Conservation (phyloP, 768 basidiomycete genomes). For the Tylopilus vinaceipallidus region DNA sequence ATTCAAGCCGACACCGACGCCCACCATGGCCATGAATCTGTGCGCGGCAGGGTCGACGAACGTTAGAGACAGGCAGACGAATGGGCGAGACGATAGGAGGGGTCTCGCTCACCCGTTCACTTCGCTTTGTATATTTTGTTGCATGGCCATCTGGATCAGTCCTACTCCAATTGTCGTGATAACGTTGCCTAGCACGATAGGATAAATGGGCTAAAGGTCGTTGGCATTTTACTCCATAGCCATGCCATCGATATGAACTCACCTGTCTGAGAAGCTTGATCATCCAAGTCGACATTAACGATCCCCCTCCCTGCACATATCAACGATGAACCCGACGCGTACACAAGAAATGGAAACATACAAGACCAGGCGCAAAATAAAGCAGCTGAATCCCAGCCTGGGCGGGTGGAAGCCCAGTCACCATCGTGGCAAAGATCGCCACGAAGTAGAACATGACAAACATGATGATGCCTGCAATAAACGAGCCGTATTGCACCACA, state of each 20-base stretch:
- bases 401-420: conserved; percentile 38
- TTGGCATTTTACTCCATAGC: neutral
- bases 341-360: conserved; percentile 9
- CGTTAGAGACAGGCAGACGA: neutral
- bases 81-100: neutral
- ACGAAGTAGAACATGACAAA: conserved; percentile 56
- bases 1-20: conserved; percentile 42
- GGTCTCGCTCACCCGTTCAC: conserved; percentile 34
- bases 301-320: conserved; percentile 37
- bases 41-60: neutral
- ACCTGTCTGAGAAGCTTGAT: conserved; percentile 39
- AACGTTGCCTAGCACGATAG: conserved; percentile 39
- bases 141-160: conserved; percentile 41
- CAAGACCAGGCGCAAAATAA: conserved; percentile 51
- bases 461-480: conserved; percentile 47
- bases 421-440: conserved; percentile 49
- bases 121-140: conserved; percentile 32
- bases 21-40: conserved; percentile 45
- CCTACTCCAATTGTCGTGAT: conserved; percentile 43
- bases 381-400: conserved; percentile 47
- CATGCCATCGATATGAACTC: neutral
- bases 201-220: conserved; percentile 37
- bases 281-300: conserved; percentile 33
- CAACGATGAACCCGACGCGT: neutral
- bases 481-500: conserved; percentile 36